Evolutionary conservation across 805 yeast genomes (phyloP).

Genomic region (Starmerella ratchasimensis): DNA sequence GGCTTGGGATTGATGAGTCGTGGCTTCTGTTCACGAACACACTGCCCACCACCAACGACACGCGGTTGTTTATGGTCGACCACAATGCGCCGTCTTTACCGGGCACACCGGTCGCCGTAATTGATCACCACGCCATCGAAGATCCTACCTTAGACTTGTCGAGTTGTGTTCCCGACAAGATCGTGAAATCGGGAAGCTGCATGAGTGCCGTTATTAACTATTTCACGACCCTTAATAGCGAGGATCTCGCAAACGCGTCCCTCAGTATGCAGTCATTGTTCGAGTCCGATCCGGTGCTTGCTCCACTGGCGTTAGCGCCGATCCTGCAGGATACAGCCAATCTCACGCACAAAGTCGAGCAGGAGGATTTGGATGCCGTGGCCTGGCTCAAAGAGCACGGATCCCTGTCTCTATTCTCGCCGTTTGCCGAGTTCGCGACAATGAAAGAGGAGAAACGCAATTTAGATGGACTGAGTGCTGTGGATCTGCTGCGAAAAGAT

Average conservation of each 20-base stretch:
- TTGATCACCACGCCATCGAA: constrained; percentile 65
- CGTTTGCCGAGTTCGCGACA: constrained; percentile 3
- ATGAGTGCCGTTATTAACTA: constrained; percentile 47
- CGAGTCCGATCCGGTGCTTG: constrained; percentile 27
- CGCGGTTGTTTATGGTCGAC: constrained; percentile 57
- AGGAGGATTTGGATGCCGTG: constrained; percentile 32
- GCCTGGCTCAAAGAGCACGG: constrained; percentile 4
- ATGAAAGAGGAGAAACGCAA: constrained; percentile 40
- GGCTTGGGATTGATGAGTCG: constrained; percentile 35
- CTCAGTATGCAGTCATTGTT: constrained; percentile 2
- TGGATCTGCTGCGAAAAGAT: constrained; percentile 65
- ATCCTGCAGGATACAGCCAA: constrained; percentile 64
- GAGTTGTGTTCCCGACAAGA: constrained; percentile 46
- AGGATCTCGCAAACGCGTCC: neutral
- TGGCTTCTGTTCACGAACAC: constrained; percentile 59
- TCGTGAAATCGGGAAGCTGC: constrained; percentile 62
- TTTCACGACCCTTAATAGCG: neutral
- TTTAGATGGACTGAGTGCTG: constrained; percentile 42
- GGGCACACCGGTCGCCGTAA: constrained; percentile 40
- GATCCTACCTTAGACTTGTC: neutral
- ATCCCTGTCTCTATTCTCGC: constrained; percentile 4
- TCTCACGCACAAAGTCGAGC: constrained; percentile 46
- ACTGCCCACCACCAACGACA: constrained; percentile 24
- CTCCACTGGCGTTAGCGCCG: constrained; percentile 48
- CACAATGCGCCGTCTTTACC: constrained; percentile 30